phyloP scores from a whole-genome alignment of 257 asterid species.

The Prunella vulgaris region DNA sequence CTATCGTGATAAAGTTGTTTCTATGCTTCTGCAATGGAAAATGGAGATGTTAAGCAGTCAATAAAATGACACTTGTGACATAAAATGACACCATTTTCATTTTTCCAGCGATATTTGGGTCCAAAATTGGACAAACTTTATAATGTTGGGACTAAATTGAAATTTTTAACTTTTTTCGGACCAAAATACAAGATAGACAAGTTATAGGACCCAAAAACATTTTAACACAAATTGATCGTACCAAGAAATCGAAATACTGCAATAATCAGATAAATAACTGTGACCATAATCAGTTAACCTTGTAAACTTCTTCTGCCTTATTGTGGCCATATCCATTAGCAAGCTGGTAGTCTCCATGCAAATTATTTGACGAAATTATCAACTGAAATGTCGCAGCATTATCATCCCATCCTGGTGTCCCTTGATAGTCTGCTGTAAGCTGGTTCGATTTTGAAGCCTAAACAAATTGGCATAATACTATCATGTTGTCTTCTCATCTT shows the following conservation, averaged over 20 bases:
- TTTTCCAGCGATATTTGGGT: too few relatives aligned
- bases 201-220: too few relatives aligned
- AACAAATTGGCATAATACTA: conserved; percentile 28
- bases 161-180: too few relatives aligned
- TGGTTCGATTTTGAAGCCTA: conserved; percentile 67
- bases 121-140: too few relatives aligned
- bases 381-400: conserved; percentile 75
- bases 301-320: conserved; percentile 50
- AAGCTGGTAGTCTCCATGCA: conserved; percentile 89
- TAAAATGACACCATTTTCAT: too few relatives aligned
- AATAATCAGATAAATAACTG: neutral
- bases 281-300: conserved; percentile 36
- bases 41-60: conserved; percentile 9
- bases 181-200: too few relatives aligned
- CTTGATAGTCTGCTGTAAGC: conserved; percentile 78
- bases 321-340: conserved; percentile 73
- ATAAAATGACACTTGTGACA: neutral
- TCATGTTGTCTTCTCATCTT: conserved; percentile 11
- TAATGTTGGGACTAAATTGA: too few relatives aligned
- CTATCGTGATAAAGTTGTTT: conserved; percentile 55
- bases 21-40: conserved; percentile 63
- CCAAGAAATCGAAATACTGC: neutral
- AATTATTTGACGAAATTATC: conserved; percentile 41
- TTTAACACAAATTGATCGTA: neutral
- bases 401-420: conserved; percentile 79